Conservation (phyloP, 1,284 basidiomycete species). For the Sphagnurus paluster region DNA sequence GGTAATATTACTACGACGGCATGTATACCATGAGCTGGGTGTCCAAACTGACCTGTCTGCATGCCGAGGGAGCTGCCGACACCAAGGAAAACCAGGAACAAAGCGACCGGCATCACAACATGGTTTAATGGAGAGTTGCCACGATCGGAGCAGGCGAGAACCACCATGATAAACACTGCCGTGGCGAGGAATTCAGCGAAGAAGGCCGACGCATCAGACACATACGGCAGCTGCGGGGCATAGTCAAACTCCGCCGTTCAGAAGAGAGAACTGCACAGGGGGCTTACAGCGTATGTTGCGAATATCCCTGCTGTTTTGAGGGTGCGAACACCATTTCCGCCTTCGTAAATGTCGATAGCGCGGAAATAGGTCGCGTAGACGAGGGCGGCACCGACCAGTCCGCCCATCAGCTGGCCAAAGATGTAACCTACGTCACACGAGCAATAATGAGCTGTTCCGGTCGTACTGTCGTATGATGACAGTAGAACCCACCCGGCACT, state of each 20-base stretch:
- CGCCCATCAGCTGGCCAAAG: constrained; percentile 54
- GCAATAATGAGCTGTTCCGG: background rate
- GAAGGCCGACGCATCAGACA: constrained; percentile 38
- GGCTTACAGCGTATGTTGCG: constrained; percentile 39
- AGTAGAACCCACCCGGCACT: constrained; percentile 51
- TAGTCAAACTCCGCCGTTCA: background rate
- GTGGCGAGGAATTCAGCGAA: constrained; percentile 42
- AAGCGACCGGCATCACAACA: constrained; percentile 43
- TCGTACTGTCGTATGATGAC: background rate
- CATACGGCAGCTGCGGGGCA: constrained; percentile 35
- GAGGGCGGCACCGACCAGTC: constrained; percentile 45
- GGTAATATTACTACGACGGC: background rate
- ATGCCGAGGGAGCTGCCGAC: constrained; percentile 48
- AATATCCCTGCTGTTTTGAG: constrained; percentile 41
- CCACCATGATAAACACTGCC: constrained; percentile 37
- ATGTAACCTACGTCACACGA: constrained; percentile 37
- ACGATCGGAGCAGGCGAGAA: constrained; percentile 41
- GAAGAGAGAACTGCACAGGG: background rate
- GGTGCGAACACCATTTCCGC: constrained; percentile 42
- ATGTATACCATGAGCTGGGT: background rate
- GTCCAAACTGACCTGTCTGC: constrained; percentile 41
- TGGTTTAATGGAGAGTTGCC: constrained; percentile 41
- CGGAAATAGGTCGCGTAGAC: constrained; percentile 55
- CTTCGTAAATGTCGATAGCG: constrained; percentile 52
- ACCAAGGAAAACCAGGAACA: constrained; percentile 50